Conservation (phyloP, 257 asterid genomes). For the Forsythia suspensa region DNA sequence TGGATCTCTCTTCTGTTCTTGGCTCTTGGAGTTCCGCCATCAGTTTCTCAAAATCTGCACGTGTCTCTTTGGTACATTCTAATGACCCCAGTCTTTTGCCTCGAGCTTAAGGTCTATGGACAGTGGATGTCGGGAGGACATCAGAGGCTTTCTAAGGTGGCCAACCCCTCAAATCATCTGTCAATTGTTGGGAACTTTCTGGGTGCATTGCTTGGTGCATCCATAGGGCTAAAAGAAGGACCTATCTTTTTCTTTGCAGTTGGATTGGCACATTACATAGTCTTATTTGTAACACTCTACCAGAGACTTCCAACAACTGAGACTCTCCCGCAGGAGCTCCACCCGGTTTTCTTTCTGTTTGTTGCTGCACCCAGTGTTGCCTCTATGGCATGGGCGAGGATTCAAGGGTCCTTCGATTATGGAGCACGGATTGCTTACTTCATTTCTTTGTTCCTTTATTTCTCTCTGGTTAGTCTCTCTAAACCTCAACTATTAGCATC, state of each 20-base stretch:
- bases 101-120: slow-evolving; percentile 87
- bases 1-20: slow-evolving; percentile 72
- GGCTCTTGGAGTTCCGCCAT: slow-evolving; percentile 63
- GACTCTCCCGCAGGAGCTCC: slow-evolving; percentile 91
- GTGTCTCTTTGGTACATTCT: slow-evolving; percentile 61
- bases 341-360: slow-evolving; percentile 89
- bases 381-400: slow-evolving; percentile 92
- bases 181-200: slow-evolving; percentile 81
- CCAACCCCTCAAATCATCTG: slow-evolving; percentile 84
- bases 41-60: slow-evolving; percentile 37
- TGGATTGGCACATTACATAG: slow-evolving; percentile 82
- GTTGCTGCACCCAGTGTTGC: slow-evolving; percentile 93
- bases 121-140: slow-evolving; percentile 98
- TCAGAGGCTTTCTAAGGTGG: slow-evolving; percentile 82
- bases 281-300: slow-evolving; percentile 82
- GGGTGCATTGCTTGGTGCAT: slow-evolving; percentile 86
- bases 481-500: not conserved
- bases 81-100: slow-evolving; percentile 64
- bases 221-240: slow-evolving; percentile 84
- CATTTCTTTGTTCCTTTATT: slow-evolving; percentile 83
- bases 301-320: slow-evolving; percentile 89
- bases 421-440: slow-evolving; percentile 74
- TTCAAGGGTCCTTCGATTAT: slow-evolving; percentile 67
- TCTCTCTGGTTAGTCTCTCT: slow-evolving; percentile 59
- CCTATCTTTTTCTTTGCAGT: slow-evolving; percentile 86